Evolutionary conservation across 495 filamentous ascomycete species (phyloP).

Genomic region (Podospora pseudocomata): DNA sequence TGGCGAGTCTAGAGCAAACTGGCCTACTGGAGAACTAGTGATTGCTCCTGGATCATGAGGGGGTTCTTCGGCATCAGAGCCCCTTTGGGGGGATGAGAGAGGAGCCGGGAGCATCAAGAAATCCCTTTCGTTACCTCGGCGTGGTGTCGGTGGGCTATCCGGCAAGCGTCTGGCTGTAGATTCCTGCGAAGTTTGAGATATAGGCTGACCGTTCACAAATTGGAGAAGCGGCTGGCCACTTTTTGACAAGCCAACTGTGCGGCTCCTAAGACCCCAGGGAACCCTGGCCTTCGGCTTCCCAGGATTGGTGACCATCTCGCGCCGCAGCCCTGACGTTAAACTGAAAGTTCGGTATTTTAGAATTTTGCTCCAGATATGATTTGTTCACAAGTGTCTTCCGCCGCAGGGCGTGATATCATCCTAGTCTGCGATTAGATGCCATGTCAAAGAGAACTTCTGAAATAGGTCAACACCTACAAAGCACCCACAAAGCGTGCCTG

Average conservation of each 20-base stretch:
- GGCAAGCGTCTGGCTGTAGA: neutral
- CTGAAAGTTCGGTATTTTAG: too few relatives aligned
- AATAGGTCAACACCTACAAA: neutral
- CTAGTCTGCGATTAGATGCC: neutral
- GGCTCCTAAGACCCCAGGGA: too few relatives aligned
- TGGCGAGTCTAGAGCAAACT: neutral
- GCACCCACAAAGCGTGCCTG: neutral
- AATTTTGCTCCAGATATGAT: too few relatives aligned
- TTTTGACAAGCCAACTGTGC: neutral
- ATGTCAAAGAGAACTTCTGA: neutral
- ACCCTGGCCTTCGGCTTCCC: neutral
- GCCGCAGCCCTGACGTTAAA: too few relatives aligned
- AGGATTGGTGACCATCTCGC: neutral
- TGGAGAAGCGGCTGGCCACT: neutral
- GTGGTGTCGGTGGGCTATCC: neutral
- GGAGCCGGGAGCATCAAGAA: neutral
- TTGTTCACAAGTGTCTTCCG: too few relatives aligned
- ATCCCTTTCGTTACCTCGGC: neutral
- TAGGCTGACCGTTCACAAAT: neutral
- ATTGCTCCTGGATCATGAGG: neutral
- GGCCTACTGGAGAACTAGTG: neutral
- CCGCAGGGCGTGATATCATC: neutral
- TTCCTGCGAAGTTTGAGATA: neutral
- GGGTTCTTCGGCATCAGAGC: neutral
- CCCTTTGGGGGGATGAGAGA: neutral